These are phyloP conservation scores for Hyphodiscus hymeniophilus DNA, from an alignment of 495 filamentous ascomycete genomes.

Conservation along the genomic window DNA sequence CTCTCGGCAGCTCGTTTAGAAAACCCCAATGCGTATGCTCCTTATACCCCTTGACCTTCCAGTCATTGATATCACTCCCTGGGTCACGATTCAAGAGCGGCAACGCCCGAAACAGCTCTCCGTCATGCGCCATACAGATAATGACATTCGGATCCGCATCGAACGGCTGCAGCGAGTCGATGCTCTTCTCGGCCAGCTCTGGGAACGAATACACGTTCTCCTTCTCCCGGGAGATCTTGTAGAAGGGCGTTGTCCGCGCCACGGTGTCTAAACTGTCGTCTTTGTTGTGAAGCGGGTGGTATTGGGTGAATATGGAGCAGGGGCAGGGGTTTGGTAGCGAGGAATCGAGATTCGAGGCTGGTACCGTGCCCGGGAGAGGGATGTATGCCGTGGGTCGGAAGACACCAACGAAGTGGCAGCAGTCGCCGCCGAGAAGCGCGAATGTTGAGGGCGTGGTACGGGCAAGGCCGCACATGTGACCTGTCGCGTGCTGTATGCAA, in stretches of 20 bases:
- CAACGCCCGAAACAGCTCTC: conserved; percentile 28
- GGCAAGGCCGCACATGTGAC: conserved; percentile 43
- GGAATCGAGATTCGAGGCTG: conserved; percentile 22
- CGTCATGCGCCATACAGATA: conserved; percentile 44
- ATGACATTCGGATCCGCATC: conserved; percentile 40
- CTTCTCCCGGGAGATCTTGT: conserved; percentile 17
- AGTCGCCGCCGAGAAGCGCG: conserved; percentile 45
- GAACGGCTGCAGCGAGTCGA: conserved; percentile 31
- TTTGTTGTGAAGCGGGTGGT: too few species aligned
- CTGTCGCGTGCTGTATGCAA: conserved; percentile 42
- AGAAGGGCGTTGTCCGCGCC: too few species aligned
- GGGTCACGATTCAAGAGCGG: conserved; percentile 45
- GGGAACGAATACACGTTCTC: conserved; percentile 20
- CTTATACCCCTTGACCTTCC: conserved; percentile 25
- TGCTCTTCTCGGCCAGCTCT: conserved; percentile 26
- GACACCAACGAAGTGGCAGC: conserved; percentile 39
- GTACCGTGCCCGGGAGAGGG: conserved; percentile 30
- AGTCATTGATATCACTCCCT: conserved; percentile 33
- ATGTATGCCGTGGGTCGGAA: conserved; percentile 35
- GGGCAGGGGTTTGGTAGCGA: conserved; percentile 14
- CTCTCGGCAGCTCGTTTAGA: neutral
- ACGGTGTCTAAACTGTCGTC: too few species aligned
- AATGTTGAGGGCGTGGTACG: conserved; percentile 39
- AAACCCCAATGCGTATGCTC: neutral
- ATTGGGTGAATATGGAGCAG: too few species aligned